Evolutionary conservation across 768 basidiomycete species (phyloP), one percentile per base, ranked within the genome.

Genomic region (Cystobasidium tubakii): DNA sequence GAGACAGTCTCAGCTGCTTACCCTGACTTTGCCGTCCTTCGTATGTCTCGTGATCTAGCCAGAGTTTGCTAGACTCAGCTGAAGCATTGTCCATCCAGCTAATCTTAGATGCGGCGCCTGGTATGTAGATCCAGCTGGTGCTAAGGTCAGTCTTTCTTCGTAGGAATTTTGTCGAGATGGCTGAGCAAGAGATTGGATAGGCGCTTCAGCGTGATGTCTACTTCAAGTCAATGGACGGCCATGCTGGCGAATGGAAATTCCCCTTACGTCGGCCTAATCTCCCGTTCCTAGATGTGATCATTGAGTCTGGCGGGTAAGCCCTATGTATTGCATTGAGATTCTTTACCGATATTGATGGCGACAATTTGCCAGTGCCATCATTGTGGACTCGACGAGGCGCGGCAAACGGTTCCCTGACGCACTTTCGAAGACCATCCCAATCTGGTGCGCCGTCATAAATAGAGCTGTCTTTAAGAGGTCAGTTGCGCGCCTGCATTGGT

Each of bases 371-470:
- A 94, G 92, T 0, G 81, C 94, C 39, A 83, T 96, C 44, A 82
- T 98, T 0, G 91, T 96, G 10, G 95, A 98, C 79, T 96, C 94
- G 0, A 96, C 95, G 0, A 84, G 95, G 27, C 84, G 91, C 27
- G 95, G 95, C 10, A 97, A 98, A 82, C 87, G 92, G 17, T 88
- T 95, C 62, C 95, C 95, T 0, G 95, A 98, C 76, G 92, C 94
- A 0, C 84, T 97, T 1, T 90, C 90, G 1, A 98, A 95, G 79
- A 95, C 93, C 0, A 85, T 97, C 0, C 94, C 94, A 0, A 89
- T 94, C 64, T 98, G 95, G 95, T 95, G 94, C 80, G 84, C 90
- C 10, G 90, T 92, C 3, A 83, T 95, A 75, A 97, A 95, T 79
- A 64, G 88, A 86, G 33, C 80, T 86, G 39, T 75, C 55, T 33